Evolutionary conservation across 163 green algal genomes (phyloP).

Genomic region (Scenedesmus sp.): DNA sequence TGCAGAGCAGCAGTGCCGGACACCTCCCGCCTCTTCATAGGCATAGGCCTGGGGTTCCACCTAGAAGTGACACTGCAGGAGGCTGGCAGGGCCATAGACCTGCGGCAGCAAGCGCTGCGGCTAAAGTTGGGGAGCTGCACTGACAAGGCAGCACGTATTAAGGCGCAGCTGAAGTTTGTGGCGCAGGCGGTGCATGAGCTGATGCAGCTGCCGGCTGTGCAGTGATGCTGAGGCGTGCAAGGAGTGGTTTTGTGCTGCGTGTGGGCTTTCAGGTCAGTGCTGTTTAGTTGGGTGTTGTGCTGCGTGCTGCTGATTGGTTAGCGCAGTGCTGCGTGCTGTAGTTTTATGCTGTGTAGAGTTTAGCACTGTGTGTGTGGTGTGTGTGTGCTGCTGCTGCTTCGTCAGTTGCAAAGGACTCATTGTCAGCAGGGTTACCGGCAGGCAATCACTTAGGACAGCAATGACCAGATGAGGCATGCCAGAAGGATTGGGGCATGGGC

Average conservation of each 20-base stretch:
- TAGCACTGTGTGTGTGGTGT: neutral
- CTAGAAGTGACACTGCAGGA: constrained; percentile 55
- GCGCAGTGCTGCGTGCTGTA: no score
- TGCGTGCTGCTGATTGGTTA: neutral
- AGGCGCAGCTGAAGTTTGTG: constrained; percentile 50
- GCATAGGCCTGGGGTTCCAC: constrained; percentile 68
- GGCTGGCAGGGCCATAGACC: constrained; percentile 34
- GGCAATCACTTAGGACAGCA: neutral
- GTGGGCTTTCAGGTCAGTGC: neutral
- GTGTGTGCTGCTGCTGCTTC: neutral
- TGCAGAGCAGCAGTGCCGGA: constrained; percentile 61
- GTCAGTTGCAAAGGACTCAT: neutral
- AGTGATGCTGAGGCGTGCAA: neutral
- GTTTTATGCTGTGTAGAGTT: no score
- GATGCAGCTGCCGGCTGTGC: constrained; percentile 3
- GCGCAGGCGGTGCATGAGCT: constrained; percentile 41
- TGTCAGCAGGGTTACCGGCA: neutral
- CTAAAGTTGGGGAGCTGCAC: neutral
- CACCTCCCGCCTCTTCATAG: constrained; percentile 57
- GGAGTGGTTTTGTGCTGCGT: neutral
- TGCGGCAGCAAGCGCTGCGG: constrained; percentile 29
- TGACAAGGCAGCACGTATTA: constrained; percentile 41
- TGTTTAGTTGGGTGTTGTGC: neutral
- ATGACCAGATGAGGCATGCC: neutral
- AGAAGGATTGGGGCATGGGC: no score